Percentiles rank a stretch among this genome's conserved stretches.
These are phyloP conservation scores for Cynara cardunculus DNA, from an alignment of 129 eudicot species.

Conservation along the genomic window DNA sequence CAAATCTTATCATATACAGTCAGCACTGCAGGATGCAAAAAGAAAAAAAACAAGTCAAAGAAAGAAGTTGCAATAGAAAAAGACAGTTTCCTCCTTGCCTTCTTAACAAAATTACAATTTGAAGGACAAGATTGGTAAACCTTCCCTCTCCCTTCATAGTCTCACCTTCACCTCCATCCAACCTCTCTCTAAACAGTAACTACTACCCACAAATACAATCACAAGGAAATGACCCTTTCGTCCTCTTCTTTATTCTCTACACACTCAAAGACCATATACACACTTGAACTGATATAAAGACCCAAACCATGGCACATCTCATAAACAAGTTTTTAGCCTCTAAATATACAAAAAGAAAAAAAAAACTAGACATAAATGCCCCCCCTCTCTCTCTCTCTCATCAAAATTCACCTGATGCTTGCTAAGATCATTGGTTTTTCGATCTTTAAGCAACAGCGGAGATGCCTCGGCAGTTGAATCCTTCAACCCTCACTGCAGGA, in stretches of 20 bases:
- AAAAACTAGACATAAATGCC: background rate
- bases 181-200: background rate
- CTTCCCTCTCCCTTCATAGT: background rate
- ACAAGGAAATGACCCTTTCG: slow-evolving; percentile 9
- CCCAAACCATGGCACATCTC: slow-evolving; percentile 20
- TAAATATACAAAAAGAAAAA: slow-evolving; percentile 31
- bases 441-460: slow-evolving; percentile 42
- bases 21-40: slow-evolving; percentile 14
- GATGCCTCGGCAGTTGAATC: slow-evolving; percentile 59
- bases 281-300: slow-evolving; percentile 6
- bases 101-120: slow-evolving; percentile 36
- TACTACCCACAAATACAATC: slow-evolving; percentile 20
- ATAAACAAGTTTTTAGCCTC: slow-evolving; percentile 11
- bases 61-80: background rate
- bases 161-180: too few species aligned
- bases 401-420: slow-evolving; percentile 7
- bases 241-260: slow-evolving; percentile 17
- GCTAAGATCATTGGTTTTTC: background rate
- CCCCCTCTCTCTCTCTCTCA: slow-evolving; percentile 10
- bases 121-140: slow-evolving; percentile 30
- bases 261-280: slow-evolving; percentile 13
- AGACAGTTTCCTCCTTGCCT: slow-evolving; percentile 31
- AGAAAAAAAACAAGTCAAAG: background rate
- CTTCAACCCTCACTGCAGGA: slow-evolving; percentile 57
- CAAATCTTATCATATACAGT: slow-evolving; percentile 11